Evolutionary conservation across 2,329 filamentous ascomycete species (phyloP).

Genomic region (Orbilia ellipsospora): DNA sequence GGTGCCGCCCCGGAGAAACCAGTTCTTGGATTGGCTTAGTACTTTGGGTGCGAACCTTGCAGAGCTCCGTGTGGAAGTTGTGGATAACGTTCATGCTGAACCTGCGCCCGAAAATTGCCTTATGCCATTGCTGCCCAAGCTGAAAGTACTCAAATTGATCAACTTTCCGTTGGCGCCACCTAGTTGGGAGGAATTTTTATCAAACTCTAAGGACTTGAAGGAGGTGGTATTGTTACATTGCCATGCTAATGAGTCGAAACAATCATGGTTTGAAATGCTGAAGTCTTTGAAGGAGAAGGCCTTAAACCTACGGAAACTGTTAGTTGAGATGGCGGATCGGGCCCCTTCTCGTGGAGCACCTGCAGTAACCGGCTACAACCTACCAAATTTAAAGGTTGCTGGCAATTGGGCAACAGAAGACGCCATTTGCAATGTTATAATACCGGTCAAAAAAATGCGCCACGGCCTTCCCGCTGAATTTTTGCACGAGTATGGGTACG

Average conservation of each 20-base stretch:
- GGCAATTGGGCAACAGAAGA: not conserved
- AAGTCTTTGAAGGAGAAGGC: not conserved
- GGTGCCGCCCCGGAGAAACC: not conserved
- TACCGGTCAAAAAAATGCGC: no score
- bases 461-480: not conserved
- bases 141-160: not conserved
- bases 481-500: not conserved
- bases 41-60: not conserved
- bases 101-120: not conserved
- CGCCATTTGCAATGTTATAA: no score
- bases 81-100: not conserved
- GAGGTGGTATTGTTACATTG: not conserved
- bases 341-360: no score
- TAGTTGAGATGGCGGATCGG: not conserved
- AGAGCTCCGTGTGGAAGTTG: not conserved
- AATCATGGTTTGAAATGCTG: slow-evolving; percentile 11
- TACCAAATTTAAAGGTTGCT: not conserved
- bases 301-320: not conserved
- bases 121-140: not conserved
- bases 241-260: no score
- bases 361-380: no score
- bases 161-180: not conserved
- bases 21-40: not conserved
- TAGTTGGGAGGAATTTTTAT: slow-evolving; percentile 11
- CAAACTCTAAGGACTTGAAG: not conserved